Conservation (phyloP, 1,139 yeast genomes). For the Candida sanyaensis region DNA sequence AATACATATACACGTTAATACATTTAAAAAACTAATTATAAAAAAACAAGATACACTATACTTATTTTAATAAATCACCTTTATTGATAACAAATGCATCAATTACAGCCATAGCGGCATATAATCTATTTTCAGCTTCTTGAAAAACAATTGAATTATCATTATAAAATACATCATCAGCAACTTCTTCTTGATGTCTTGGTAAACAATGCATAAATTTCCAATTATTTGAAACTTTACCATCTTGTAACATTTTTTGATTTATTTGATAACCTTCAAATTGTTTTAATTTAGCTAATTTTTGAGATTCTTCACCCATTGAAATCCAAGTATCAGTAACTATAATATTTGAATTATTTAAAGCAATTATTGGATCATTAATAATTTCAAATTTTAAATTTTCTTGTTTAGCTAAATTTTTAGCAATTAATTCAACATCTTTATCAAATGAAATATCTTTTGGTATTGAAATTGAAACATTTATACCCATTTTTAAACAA, state of each 20-base stretch:
- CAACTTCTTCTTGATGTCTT: slow-evolving; percentile 90
- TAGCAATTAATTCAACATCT: slow-evolving; percentile 58
- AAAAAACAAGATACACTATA: too few relatives aligned
- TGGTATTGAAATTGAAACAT: slow-evolving; percentile 85
- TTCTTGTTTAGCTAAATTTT: slow-evolving; percentile 50
- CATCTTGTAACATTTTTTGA: slow-evolving; percentile 53
- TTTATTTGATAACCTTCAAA: slow-evolving; percentile 88
- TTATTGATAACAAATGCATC: slow-evolving; percentile 87
- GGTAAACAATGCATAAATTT: slow-evolving; percentile 98
- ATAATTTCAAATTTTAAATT: slow-evolving; percentile 62
- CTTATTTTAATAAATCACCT: slow-evolving; percentile 60
- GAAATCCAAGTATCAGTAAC: slow-evolving; percentile 99
- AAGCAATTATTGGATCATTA: slow-evolving; percentile 73
- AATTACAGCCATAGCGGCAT: slow-evolving; percentile 93
- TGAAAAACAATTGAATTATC: slow-evolving; percentile 83
- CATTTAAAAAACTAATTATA: too few relatives aligned
- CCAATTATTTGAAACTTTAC: slow-evolving; percentile 68
- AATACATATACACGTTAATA: too few relatives aligned
- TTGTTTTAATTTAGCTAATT: slow-evolving; percentile 67
- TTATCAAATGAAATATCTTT: slow-evolving; percentile 62
- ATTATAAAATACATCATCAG: slow-evolving; percentile 88
- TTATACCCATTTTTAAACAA: slow-evolving; percentile 79
- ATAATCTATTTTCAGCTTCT: slow-evolving; percentile 94
- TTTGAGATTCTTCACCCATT: slow-evolving; percentile 94
- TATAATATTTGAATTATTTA: slow-evolving; percentile 70